These are phyloP conservation scores for Alloteropsis angusta DNA, from an alignment of 202 grass and related monocot genomes.

Conservation along the genomic window DNA sequence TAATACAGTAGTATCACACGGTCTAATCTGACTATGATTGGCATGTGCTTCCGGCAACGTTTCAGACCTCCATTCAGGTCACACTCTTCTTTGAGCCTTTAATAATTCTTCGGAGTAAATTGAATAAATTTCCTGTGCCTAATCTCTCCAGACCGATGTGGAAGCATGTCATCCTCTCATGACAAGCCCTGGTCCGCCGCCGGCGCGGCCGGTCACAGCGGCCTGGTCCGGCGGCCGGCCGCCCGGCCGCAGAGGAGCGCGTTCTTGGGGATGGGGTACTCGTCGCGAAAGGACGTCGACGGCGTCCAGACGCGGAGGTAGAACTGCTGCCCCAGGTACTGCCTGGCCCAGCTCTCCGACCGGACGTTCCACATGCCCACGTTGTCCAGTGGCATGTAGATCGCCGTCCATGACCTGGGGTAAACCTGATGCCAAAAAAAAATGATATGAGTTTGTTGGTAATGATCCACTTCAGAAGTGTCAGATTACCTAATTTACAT, in stretches of 20 bases:
- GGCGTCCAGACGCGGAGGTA: conserved; percentile 79
- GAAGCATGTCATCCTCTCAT: conserved; percentile 29
- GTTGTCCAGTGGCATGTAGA: conserved; percentile 92
- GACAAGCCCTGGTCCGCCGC: conserved; percentile 7
- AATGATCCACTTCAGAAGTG: neutral
- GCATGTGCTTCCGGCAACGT: neutral
- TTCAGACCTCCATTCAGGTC: neutral
- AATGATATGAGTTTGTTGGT: neutral
- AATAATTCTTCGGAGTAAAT: neutral
- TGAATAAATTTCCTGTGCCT: neutral
- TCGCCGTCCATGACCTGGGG: conserved; percentile 72
- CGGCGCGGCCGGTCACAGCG: conserved; percentile 23
- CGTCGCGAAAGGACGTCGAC: conserved; percentile 72
- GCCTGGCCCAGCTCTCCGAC: conserved; percentile 73
- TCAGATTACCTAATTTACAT: neutral
- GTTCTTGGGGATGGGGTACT: conserved; percentile 75
- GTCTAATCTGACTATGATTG: conserved; percentile 10
- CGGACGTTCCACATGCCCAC: conserved; percentile 92
- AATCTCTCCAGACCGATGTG: neutral
- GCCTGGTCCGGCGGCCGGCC: conserved; percentile 53
- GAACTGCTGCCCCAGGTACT: conserved; percentile 90
- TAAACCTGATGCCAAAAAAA: conserved; percentile 43
- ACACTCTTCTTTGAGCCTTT: neutral
- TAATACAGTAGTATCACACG: neutral
- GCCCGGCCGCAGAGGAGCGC: conserved; percentile 77